Evolutionary conservation across 1,284 basidiomycete species (phyloP).

Genomic region (Sparassis latifolia): DNA sequence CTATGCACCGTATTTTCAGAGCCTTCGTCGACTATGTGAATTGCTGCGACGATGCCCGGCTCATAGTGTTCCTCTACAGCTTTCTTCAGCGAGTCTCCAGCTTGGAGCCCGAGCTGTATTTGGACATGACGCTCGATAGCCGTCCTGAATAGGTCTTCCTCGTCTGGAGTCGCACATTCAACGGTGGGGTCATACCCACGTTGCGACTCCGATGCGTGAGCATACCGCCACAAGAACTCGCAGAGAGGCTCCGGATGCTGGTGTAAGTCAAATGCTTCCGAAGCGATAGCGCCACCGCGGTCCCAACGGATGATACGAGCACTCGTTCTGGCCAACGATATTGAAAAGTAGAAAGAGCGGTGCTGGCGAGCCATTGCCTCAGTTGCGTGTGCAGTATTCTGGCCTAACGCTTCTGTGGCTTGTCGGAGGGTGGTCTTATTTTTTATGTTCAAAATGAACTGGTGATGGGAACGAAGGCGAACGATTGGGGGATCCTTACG

Average conservation of each 20-base stretch:
- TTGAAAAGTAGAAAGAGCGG: not conserved
- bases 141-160: not conserved
- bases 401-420: not conserved
- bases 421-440: not conserved
- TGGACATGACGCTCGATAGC: not conserved
- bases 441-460: not conserved
- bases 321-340: not conserved
- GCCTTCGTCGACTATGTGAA: not conserved
- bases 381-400: not conserved
- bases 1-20: not conserved
- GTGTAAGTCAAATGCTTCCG: not conserved
- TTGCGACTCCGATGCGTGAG: not conserved
- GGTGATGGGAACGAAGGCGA: not conserved
- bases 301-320: not conserved
- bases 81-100: not conserved
- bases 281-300: not conserved
- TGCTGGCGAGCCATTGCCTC: not conserved
- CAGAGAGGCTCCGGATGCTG: not conserved
- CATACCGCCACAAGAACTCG: not conserved
- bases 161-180: not conserved
- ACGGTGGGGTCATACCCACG: not conserved
- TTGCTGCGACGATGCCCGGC: not conserved
- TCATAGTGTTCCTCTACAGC: not conserved
- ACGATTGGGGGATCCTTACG: not conserved
- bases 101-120: not conserved